Evolutionary conservation across 768 basidiomycete species (phyloP).

Genomic region (Leucocoprinus sp.): DNA sequence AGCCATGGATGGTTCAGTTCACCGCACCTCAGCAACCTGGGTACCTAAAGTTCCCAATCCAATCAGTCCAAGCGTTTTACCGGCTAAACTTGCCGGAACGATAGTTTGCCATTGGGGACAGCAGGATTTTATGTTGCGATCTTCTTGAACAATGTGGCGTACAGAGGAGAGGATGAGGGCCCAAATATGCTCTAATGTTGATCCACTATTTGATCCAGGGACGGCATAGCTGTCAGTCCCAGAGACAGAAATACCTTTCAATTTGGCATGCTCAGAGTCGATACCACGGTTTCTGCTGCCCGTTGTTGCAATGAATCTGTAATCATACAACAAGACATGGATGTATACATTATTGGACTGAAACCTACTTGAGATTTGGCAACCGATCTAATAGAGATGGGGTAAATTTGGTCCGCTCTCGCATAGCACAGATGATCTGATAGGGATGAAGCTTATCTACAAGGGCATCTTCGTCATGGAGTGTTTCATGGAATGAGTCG

Average conservation of each 20-base stretch:
- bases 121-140: constrained; percentile 35
- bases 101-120: constrained; percentile 47
- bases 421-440: constrained; percentile 55
- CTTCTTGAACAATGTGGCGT: constrained; percentile 41
- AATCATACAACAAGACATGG: not conserved
- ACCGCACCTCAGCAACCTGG: constrained; percentile 37
- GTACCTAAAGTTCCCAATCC: constrained; percentile 54
- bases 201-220: too few species aligned
- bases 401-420: constrained; percentile 55
- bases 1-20: not conserved
- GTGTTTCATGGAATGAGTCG: constrained; percentile 43
- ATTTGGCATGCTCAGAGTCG: constrained; percentile 36
- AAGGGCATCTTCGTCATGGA: constrained; percentile 43
- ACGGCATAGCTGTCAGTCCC: too few species aligned
- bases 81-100: constrained; percentile 41
- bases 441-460: constrained; percentile 41
- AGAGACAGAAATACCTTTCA: constrained; percentile 39
- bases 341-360: not conserved
- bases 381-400: constrained; percentile 41
- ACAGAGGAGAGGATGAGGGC: constrained; percentile 45
- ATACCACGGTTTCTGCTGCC: constrained; percentile 42
- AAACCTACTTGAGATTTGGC: constrained; percentile 43
- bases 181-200: constrained; percentile 62
- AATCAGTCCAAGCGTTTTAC: constrained; percentile 50
- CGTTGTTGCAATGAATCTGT: constrained; percentile 50